phyloP scores from a whole-genome alignment of 305 asterid species.

The Plantago coronopus region DNA sequence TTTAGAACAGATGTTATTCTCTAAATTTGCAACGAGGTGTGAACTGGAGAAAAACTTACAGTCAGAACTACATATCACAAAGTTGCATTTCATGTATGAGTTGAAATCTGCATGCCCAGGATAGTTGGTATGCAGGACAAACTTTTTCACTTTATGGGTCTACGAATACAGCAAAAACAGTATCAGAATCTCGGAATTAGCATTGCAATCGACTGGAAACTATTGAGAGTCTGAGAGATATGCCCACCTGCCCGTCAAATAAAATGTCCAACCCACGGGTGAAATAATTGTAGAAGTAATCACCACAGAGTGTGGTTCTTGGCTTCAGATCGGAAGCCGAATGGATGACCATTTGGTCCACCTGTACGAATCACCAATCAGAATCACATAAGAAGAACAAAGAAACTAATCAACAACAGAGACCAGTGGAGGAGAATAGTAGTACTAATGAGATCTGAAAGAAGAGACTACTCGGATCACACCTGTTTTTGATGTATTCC shows the following conservation, averaged over 20 bases:
- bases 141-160: slow-evolving; percentile 85
- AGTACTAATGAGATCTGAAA: not conserved
- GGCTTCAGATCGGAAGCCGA: slow-evolving; percentile 86
- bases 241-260: slow-evolving; percentile 81
- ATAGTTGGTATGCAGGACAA: slow-evolving; percentile 86
- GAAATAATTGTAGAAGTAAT: slow-evolving; percentile 85
- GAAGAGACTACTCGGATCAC: slow-evolving; percentile 9
- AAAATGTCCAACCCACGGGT: slow-evolving; percentile 84
- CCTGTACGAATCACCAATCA: slow-evolving; percentile 42
- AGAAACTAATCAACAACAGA: not conserved
- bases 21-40: not conserved
- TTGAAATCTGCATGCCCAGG: slow-evolving; percentile 96
- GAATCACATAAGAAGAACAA: slow-evolving; percentile 5
- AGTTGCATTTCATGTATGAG: slow-evolving; percentile 89
- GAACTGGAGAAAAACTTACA: slow-evolving; percentile 38
- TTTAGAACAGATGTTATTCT: not conserved
- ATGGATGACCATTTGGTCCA: slow-evolving; percentile 93
- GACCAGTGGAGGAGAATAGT: not conserved
- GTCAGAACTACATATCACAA: slow-evolving; percentile 53
- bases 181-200: slow-evolving; percentile 2
- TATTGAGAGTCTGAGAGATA: not conserved
- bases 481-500: slow-evolving; percentile 94
- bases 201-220: not conserved
- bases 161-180: slow-evolving; percentile 29
- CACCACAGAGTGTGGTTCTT: slow-evolving; percentile 76